Conservation (phyloP, 2,329 filamentous ascomycete genomes). For the Fonsecaea nubica region DNA sequence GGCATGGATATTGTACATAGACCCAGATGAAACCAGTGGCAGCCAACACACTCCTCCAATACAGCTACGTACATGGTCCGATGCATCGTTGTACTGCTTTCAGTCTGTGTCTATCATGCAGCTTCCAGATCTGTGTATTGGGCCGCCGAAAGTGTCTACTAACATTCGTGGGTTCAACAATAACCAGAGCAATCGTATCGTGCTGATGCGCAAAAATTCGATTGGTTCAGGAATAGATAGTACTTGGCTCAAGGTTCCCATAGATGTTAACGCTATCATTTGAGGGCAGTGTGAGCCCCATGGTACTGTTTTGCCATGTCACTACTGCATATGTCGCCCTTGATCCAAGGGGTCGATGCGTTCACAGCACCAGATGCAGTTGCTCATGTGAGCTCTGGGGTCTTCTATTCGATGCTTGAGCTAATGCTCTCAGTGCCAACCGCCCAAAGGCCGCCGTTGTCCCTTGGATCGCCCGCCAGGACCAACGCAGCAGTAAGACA, state of each 20-base stretch:
- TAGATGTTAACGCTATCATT: slow-evolving; percentile 2
- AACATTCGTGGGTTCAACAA: background rate
- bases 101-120: background rate
- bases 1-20: slow-evolving; percentile 32
- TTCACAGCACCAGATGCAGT: slow-evolving; percentile 6
- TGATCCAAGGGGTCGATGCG: background rate
- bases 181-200: slow-evolving; percentile 14
- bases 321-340: slow-evolving; percentile 4
- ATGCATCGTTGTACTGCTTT: background rate
- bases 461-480: background rate
- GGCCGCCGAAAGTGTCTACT: slow-evolving; percentile 3
- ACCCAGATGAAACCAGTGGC: slow-evolving; percentile 23
- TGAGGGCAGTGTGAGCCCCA: background rate
- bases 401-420: slow-evolving; percentile 27
- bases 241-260: background rate
- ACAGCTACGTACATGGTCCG: background rate
- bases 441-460: slow-evolving; percentile 6
- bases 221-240: slow-evolving; percentile 16
- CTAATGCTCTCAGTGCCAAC: slow-evolving; percentile 11
- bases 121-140: background rate
- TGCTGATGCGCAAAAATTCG: slow-evolving; percentile 18
- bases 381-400: slow-evolving; percentile 18
- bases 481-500: slow-evolving; percentile 1
- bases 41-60: slow-evolving; percentile 24
- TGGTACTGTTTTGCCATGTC: slow-evolving; percentile 4